Percentiles rank a stretch among this genome's conserved stretches.
These are phyloP conservation scores for Elongisporangium undulatum DNA, from an alignment of 352 stramenopile species.

Conservation along the genomic window DNA sequence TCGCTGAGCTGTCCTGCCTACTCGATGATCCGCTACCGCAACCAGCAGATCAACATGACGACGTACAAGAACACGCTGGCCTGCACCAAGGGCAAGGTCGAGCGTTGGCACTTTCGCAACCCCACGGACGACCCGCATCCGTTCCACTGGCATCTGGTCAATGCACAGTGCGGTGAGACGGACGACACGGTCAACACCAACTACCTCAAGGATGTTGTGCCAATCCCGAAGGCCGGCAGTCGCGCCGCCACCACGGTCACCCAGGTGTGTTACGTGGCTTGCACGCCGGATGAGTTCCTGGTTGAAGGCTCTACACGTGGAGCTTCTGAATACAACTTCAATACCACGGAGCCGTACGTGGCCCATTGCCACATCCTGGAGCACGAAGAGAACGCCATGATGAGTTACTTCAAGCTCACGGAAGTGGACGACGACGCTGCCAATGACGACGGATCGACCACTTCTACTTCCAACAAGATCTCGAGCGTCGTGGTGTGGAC, in stretches of 20 bases:
- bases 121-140: constrained; percentile 68
- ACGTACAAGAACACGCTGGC: constrained; percentile 42
- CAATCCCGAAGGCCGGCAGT: constrained; percentile 55
- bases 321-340: constrained; percentile 58
- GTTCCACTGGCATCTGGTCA: constrained; percentile 77
- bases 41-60: constrained; percentile 53
- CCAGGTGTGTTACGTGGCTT: constrained; percentile 74
- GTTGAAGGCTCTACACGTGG: constrained; percentile 41
- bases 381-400: constrained; percentile 9
- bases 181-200: constrained; percentile 67
- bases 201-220: constrained; percentile 60
- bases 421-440: constrained; percentile 8
- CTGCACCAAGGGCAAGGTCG: constrained; percentile 68
- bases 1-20: constrained; percentile 31
- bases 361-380: constrained; percentile 4
- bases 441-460: constrained; percentile 31
- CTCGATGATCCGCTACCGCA: constrained; percentile 51
- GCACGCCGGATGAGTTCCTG: constrained; percentile 65
- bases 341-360: constrained; percentile 26
- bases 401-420: constrained; percentile 5
- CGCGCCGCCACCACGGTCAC: constrained; percentile 31
- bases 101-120: constrained; percentile 80
- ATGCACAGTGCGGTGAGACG: constrained; percentile 58
- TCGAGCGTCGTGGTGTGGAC: constrained; percentile 44
- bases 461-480: constrained; percentile 24